Conservation (phyloP, 2,329 filamentous ascomycete species). For the Pestalotiopsis sp. region DNA sequence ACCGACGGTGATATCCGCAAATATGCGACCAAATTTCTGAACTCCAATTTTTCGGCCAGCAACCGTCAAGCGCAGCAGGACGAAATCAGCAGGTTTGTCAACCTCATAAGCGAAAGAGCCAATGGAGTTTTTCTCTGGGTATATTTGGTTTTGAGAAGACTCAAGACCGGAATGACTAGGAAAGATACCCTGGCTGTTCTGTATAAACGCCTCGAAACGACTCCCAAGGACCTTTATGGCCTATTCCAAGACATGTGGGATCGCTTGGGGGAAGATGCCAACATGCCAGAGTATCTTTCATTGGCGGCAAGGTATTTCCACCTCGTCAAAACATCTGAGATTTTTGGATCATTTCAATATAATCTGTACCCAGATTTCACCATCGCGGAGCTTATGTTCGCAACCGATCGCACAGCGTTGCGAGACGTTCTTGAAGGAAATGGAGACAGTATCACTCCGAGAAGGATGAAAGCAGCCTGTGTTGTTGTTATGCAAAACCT, state of each 20-base stretch:
- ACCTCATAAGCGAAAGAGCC: not conserved
- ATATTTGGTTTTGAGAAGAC: not conserved
- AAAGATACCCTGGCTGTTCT: not conserved
- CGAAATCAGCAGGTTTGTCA: not conserved
- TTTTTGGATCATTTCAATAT: not conserved
- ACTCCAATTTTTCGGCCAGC: not conserved
- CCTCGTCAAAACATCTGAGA: not conserved
- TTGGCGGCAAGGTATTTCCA: not conserved
- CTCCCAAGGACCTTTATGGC: not conserved
- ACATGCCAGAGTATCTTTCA: not conserved
- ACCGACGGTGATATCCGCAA: not conserved
- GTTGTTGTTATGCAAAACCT: not conserved
- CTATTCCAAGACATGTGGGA: not conserved
- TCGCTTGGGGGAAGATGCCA: not conserved
- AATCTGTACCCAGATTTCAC: not conserved
- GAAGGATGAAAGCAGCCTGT: not conserved
- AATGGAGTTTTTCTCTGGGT: not conserved
- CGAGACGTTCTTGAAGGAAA: not conserved
- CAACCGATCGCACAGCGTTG: not conserved
- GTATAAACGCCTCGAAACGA: not conserved
- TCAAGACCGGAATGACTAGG: not conserved
- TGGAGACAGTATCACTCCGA: not conserved
- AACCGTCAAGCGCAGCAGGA: no score
- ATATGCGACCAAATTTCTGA: not conserved
- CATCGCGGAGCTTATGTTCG: not conserved